Conservation (phyloP, 768 basidiomycete species). For the Pleurotus ostreatus region DNA sequence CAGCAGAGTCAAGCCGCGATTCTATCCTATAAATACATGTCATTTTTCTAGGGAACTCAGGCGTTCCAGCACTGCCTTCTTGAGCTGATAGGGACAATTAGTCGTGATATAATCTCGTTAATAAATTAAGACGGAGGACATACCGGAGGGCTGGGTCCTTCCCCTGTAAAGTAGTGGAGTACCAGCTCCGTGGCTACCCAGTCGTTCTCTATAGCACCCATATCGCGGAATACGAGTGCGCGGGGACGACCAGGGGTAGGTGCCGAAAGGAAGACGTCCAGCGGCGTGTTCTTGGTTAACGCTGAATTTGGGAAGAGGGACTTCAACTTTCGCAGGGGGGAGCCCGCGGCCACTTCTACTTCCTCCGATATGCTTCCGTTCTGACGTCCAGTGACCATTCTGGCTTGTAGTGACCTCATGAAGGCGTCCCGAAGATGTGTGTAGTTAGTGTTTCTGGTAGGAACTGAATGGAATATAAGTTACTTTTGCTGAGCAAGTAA, state of each 20-base stretch:
- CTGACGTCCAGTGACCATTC: conserved; percentile 50
- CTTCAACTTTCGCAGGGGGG: conserved; percentile 69
- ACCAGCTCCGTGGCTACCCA: conserved; percentile 77
- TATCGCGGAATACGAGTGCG: conserved; percentile 60
- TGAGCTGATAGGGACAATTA: conserved; percentile 34
- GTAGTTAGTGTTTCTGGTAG: conserved; percentile 73
- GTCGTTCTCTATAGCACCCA: conserved; percentile 66
- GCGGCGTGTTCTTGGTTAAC: conserved; percentile 58
- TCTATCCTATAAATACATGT: conserved; percentile 1
- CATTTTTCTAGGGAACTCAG: conserved; percentile 29
- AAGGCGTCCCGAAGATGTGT: conserved; percentile 83
- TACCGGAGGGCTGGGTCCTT: conserved; percentile 69
- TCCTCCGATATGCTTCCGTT: conserved; percentile 53
- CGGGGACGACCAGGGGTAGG: conserved; percentile 51
- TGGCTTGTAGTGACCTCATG: conserved; percentile 64
- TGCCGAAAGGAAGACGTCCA: conserved; percentile 66
- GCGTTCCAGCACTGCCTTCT: conserved; percentile 42
- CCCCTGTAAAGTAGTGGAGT: conserved; percentile 69
- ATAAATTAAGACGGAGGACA: conserved; percentile 21
- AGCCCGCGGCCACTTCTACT: conserved; percentile 50
- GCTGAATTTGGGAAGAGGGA: conserved; percentile 72
- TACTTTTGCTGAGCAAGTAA: not conserved
- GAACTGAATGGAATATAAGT: conserved; percentile 43
- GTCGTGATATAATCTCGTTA: not conserved
- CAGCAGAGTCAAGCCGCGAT: not conserved